phyloP scores from a whole-genome alignment of 2,329 filamentous ascomycete genomes.

The Xylaria hypoxylon region DNA sequence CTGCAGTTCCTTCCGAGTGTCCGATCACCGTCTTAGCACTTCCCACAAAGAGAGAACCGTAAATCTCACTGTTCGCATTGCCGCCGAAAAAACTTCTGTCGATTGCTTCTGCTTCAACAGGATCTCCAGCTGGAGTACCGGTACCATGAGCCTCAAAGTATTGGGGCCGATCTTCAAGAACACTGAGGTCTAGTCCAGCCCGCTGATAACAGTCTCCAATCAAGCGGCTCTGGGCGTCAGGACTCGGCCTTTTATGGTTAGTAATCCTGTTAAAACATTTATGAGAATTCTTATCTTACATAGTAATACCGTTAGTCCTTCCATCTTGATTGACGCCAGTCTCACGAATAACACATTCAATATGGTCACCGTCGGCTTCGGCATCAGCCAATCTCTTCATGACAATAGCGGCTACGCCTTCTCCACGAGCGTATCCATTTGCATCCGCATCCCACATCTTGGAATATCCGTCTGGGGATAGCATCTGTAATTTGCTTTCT shows the following conservation, averaged over 20 bases:
- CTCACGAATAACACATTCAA: slow-evolving; percentile 38
- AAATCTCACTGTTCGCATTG: too few relatives aligned
- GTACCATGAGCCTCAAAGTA: slow-evolving; percentile 21
- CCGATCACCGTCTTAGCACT: slow-evolving; percentile 26
- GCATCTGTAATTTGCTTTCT: slow-evolving; percentile 37
- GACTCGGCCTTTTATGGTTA: too few relatives aligned
- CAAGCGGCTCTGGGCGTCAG: background rate
- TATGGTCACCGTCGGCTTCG: slow-evolving; percentile 38
- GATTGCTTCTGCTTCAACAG: slow-evolving; percentile 22
- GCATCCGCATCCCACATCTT: slow-evolving; percentile 42
- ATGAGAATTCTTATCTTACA: too few relatives aligned
- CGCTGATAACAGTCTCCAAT: too few relatives aligned
- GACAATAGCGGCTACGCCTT: slow-evolving; percentile 50
- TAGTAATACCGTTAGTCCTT: background rate
- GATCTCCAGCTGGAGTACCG: slow-evolving; percentile 23
- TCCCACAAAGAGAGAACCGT: slow-evolving; percentile 24
- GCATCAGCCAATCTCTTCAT: slow-evolving; percentile 55
- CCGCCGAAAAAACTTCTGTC: background rate
- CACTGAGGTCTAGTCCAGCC: too few relatives aligned
- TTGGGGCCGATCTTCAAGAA: background rate
- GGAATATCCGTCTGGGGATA: slow-evolving; percentile 36
- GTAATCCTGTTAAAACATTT: too few relatives aligned
- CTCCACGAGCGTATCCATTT: slow-evolving; percentile 45
- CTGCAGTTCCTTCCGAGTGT: slow-evolving; percentile 28
- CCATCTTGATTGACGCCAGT: slow-evolving; percentile 22